Conservation (phyloP, 176 grass and related monocot genomes). For the Aegilops longissima region DNA sequence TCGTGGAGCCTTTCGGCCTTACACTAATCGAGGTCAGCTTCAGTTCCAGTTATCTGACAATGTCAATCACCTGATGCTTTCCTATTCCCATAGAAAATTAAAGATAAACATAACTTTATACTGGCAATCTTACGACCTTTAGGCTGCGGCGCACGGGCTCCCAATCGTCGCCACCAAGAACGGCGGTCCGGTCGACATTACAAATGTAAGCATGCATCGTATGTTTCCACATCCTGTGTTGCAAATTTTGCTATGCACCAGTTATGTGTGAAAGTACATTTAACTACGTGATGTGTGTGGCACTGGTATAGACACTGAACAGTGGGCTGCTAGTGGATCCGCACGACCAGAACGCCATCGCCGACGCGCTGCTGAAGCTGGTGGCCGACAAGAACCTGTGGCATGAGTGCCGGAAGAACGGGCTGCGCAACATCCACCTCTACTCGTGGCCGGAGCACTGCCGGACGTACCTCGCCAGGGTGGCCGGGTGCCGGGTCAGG, state of each 20-base stretch:
- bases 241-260: not conserved
- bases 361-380: conserved; percentile 85
- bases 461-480: conserved; percentile 80
- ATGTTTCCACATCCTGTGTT: not conserved
- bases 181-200: conserved; percentile 93
- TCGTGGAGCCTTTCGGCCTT: conserved; percentile 96
- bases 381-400: conserved; percentile 87
- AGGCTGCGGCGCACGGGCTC: conserved; percentile 96
- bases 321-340: conserved; percentile 88
- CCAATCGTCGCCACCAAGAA: conserved; percentile 98
- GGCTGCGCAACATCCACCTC: conserved; percentile 87
- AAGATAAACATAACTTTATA: not conserved
- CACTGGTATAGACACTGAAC: conserved; percentile 65
- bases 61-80: not conserved
- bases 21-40: conserved; percentile 87
- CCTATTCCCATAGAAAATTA: not conserved
- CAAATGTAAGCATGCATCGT: conserved; percentile 50
- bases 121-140: not conserved
- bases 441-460: conserved; percentile 99
- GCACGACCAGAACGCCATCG: conserved; percentile 81
- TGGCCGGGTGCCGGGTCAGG: conserved; percentile 82
- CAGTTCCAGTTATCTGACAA: not conserved
- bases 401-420: conserved; percentile 93
- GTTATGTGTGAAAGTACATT: not conserved
- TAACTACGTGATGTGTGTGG: not conserved